A percentile compares a stretch with the other conserved stretches of the same genome.
Conservation (phyloP, 148 eudicot species). For the Silene latifolia region DNA sequence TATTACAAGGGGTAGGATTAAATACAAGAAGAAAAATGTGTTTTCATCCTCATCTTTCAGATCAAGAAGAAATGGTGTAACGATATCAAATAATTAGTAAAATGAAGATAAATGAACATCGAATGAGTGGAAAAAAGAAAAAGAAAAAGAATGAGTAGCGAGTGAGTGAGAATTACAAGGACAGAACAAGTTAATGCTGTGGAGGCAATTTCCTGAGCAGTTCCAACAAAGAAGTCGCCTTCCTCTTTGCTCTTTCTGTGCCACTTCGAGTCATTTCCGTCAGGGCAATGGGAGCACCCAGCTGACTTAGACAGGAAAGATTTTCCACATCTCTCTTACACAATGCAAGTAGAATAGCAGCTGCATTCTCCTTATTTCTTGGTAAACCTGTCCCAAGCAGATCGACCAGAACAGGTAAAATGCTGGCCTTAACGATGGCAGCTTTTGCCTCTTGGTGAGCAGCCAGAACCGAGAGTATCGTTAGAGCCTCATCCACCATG, state of each 20-base stretch:
- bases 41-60: conserved; percentile 37
- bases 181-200: conserved; percentile 23
- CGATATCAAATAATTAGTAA: conserved; percentile 12
- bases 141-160: background rate
- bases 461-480: conserved; percentile 81
- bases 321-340: conserved; percentile 75
- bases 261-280: conserved; percentile 62
- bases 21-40: conserved; percentile 36
- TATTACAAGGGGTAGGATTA: conserved; percentile 23
- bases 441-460: conserved; percentile 79
- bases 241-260: conserved; percentile 81
- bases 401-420: conserved; percentile 69
- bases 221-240: conserved; percentile 79
- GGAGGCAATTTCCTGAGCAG: conserved; percentile 54
- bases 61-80: conserved; percentile 17
- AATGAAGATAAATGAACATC: background rate
- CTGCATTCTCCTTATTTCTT: conserved; percentile 74
- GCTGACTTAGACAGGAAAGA: conserved; percentile 61
- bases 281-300: conserved; percentile 64
- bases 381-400: conserved; percentile 67
- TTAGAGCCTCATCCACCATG: conserved; percentile 82
- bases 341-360: conserved; percentile 72
- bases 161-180: background rate
- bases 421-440: conserved; percentile 59
- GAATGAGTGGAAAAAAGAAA: background rate